These are phyloP conservation scores for Penstemon barbatus DNA, from an alignment of 257 asterid genomes.

Conservation along the genomic window DNA sequence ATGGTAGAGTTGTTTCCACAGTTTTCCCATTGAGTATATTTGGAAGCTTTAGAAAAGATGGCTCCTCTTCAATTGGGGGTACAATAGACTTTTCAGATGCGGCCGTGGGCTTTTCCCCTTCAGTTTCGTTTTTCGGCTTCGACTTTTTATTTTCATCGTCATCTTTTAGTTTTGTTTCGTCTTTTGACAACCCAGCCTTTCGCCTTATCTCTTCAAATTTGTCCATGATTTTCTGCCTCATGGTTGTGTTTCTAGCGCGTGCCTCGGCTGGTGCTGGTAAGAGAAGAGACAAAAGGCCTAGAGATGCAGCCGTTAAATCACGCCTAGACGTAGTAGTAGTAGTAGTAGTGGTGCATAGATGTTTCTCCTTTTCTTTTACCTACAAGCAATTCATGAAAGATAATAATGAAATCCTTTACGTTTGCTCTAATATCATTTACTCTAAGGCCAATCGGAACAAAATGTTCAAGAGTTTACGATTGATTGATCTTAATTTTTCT, in stretches of 20 bases:
- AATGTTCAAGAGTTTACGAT: too few species aligned
- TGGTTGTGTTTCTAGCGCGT: conserved; percentile 44
- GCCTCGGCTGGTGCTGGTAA: conserved; percentile 53
- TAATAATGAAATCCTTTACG: background rate
- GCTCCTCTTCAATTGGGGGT: conserved; percentile 22
- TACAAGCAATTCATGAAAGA: conserved; percentile 16
- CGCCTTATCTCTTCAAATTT: conserved; percentile 41
- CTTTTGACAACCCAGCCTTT: conserved; percentile 38
- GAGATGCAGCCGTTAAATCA: conserved; percentile 46
- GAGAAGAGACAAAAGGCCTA: conserved; percentile 41
- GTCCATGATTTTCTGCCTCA: conserved; percentile 48
- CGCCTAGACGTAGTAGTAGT: conserved; percentile 42
- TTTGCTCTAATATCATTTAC: background rate
- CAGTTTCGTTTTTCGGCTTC: background rate
- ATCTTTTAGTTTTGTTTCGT: conserved; percentile 35
- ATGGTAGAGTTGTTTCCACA: conserved; percentile 38
- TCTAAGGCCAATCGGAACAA: too few species aligned
- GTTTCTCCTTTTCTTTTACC: conserved; percentile 39
- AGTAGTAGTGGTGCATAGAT: conserved; percentile 4
- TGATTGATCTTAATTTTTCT: too few species aligned
- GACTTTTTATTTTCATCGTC: conserved; percentile 27
- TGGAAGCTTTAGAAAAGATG: conserved; percentile 35
- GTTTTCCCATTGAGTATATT: conserved; percentile 33
- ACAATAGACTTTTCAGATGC: conserved; percentile 17
- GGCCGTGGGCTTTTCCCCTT: conserved; percentile 22